Conservation (phyloP, 805 yeast genomes). For the Candida rishiriensis region DNA sequence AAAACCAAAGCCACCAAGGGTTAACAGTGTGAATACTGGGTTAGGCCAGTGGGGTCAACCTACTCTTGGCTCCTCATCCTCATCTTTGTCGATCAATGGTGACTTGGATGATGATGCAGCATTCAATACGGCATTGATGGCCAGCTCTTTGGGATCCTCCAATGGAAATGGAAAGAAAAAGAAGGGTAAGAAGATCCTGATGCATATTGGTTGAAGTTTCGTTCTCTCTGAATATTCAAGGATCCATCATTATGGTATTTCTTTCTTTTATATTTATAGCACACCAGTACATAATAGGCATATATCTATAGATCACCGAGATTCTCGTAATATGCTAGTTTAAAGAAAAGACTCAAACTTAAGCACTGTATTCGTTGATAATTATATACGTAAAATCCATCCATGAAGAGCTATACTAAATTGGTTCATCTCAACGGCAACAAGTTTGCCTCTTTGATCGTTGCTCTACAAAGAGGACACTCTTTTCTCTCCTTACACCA, state of each 20-base stretch:
- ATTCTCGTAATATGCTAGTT: too few species aligned
- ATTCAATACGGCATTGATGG: constrained; percentile 19
- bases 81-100: constrained; percentile 1
- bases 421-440: constrained; percentile 44
- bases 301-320: too few species aligned
- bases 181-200: constrained; percentile 51
- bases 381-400: background rate
- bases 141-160: constrained; percentile 12
- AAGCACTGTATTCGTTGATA: too few species aligned
- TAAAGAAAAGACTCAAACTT: too few species aligned
- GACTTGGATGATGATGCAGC: constrained; percentile 13
- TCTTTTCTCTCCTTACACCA: constrained; percentile 88
- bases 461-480: constrained; percentile 87
- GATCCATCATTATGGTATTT: background rate
- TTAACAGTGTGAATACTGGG: constrained; percentile 40
- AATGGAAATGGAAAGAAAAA: constrained; percentile 31
- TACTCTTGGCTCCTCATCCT: background rate
- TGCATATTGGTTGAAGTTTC: constrained; percentile 41
- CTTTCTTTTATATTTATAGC: too few species aligned
- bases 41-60: constrained; percentile 31
- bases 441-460: constrained; percentile 56
- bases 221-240: background rate
- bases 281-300: too few species aligned
- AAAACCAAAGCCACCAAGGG: constrained; percentile 52
- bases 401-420: background rate